Conservation (phyloP, 2,329 filamentous ascomycete species). For the Colletotrichum truncatum region DNA sequence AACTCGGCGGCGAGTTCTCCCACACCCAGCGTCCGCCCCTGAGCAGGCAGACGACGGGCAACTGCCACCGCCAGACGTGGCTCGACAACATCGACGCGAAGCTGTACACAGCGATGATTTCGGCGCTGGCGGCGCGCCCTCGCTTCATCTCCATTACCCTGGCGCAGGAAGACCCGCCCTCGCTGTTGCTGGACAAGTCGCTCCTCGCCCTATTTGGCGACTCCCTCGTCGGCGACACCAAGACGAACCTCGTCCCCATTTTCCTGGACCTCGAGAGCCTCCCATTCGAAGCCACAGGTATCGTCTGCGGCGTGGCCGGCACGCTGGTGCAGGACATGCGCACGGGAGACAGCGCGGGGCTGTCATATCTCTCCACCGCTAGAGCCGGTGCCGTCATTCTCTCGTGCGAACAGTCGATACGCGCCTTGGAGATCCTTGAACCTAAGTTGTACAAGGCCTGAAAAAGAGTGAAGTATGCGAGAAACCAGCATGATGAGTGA, state of each 20-base stretch:
- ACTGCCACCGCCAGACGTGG: slow-evolving; percentile 54
- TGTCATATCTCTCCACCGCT: slow-evolving; percentile 91
- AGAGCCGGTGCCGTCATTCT: slow-evolving; percentile 91
- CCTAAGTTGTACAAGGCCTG: slow-evolving; percentile 53
- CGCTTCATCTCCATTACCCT: slow-evolving; percentile 79
- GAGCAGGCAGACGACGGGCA: slow-evolving; percentile 48
- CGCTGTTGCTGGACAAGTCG: slow-evolving; percentile 75
- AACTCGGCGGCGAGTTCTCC: slow-evolving; percentile 48
- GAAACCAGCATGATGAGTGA: neutral
- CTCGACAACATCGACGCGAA: slow-evolving; percentile 69
- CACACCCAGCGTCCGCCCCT: slow-evolving; percentile 39
- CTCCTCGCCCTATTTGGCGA: slow-evolving; percentile 74
- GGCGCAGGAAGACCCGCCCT: slow-evolving; percentile 78
- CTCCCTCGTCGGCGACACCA: slow-evolving; percentile 78
- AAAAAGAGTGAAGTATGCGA: neutral
- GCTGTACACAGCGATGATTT: slow-evolving; percentile 70
- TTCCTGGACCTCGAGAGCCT: slow-evolving; percentile 85
- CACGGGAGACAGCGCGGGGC: slow-evolving; percentile 69
- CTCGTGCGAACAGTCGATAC: slow-evolving; percentile 75
- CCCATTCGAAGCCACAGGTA: slow-evolving; percentile 89
- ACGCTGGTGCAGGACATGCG: slow-evolving; percentile 78
- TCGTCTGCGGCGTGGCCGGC: slow-evolving; percentile 93
- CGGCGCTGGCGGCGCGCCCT: slow-evolving; percentile 68
- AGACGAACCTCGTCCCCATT: slow-evolving; percentile 81
- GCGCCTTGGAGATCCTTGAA: slow-evolving; percentile 76